Conservation (phyloP, 345 rosid genomes). For the Ceriops decandra region DNA sequence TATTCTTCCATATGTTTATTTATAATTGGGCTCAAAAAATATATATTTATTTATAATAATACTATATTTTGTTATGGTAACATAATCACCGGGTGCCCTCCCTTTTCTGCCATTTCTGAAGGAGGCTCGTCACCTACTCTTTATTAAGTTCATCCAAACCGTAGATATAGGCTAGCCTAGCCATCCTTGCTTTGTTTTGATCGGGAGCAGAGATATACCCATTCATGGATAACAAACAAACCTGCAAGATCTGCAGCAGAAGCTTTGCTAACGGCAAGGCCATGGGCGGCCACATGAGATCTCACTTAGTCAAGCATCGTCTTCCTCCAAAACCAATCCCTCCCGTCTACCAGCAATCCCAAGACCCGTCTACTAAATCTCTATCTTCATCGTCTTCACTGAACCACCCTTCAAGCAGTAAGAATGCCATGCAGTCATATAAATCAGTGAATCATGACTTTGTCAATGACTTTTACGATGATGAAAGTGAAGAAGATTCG, state of each 20-base stretch:
- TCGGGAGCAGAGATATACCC: not conserved
- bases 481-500: conserved; percentile 30
- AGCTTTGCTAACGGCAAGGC: conserved; percentile 58
- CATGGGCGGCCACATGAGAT: conserved; percentile 74
- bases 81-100: not conserved
- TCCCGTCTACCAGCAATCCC: not conserved
- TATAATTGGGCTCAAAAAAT: too few species aligned
- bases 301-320: conserved; percentile 48
- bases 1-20: too few species aligned
- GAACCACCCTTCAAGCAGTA: conserved; percentile 1
- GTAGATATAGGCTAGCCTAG: not conserved
- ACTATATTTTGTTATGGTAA: not conserved
- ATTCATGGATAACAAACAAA: conserved; percentile 29
- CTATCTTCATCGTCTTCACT: conserved; percentile 14
- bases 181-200: not conserved
- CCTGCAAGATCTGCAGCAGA: conserved; percentile 55
- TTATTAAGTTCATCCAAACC: not conserved
- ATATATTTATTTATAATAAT: too few species aligned
- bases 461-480: not conserved
- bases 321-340: conserved; percentile 29
- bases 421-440: conserved; percentile 10
- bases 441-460: conserved; percentile 24
- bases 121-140: conserved; percentile 5
- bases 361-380: not conserved
- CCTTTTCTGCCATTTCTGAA: not conserved